These are phyloP conservation scores for Saccharum officinarum DNA, from an alignment of 176 grass and related monocot species.

Conservation along the genomic window DNA sequence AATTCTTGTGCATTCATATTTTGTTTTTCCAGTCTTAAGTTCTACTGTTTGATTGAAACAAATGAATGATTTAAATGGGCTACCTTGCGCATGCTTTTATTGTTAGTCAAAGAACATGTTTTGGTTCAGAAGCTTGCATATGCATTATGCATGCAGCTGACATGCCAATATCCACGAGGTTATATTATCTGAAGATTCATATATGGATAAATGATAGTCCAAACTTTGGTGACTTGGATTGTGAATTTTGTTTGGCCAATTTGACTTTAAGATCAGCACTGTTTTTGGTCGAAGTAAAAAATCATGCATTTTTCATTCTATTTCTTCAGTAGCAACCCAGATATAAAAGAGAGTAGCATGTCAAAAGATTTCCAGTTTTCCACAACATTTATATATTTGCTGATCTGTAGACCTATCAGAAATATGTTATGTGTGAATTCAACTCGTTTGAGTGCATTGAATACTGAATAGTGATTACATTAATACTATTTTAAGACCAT, in stretches of 20 bases:
- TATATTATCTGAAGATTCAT: background rate
- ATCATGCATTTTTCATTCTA: background rate
- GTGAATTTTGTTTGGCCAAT: background rate
- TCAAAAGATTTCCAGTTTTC: background rate
- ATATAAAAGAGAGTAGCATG: background rate
- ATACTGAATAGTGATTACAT: conserved; percentile 1
- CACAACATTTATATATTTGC: background rate
- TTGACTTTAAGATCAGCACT: background rate
- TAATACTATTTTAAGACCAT: background rate
- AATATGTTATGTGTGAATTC: conserved; percentile 8
- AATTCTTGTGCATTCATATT: conserved; percentile 10
- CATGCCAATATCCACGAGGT: background rate
- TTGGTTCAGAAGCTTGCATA: background rate
- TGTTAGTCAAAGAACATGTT: background rate
- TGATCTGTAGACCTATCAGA: conserved; percentile 18
- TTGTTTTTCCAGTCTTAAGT: background rate
- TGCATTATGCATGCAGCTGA: background rate
- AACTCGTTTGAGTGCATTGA: background rate
- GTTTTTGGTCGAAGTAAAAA: background rate
- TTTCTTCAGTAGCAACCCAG: background rate
- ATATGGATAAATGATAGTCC: background rate
- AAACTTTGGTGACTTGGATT: background rate
- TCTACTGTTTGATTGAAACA: background rate
- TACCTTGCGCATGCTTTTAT: background rate
- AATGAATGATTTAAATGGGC: background rate